Base-by-base conservation (phyloP, 2,329 filamentous ascomycete genomes). In the Exophiala spinifera region DNA sequence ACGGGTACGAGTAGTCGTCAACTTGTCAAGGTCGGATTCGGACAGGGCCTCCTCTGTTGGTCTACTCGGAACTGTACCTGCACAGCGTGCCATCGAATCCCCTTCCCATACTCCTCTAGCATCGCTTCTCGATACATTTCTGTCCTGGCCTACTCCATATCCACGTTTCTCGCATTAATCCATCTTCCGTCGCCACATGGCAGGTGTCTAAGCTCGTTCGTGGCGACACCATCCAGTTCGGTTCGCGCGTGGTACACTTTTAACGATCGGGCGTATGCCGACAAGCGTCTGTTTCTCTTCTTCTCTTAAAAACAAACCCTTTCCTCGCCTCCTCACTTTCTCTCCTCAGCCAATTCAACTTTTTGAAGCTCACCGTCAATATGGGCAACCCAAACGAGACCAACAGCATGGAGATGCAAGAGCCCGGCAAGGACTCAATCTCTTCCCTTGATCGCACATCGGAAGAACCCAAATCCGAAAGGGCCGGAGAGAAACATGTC, bases 361-460 rank as follows among this genome's bases (percentile, higher is more conserved):
- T 4, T 10, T 13, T 13, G 14, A 25, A 40, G 31, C 20, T 39
- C 40, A 31, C 25, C 14, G 31, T 25, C 42, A 51, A 15, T 14
- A 56, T 56, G 36, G 47, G 36, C 17, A 56, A 52, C 34, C 23
- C 28, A 5, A 52, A 48, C 39, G 49, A 49, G 31, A 51, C 51
- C n/a, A 39, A 54, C 20, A 46, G 46, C 25, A 46, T 55, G 25
- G 53, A 55, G 47, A 42, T 46, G 40, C 15, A 36, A 10, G 47
- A 55, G 19, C 17, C 40, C 19, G 34, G 47, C 19, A 47, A 42
- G 31, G 43, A 51, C 48, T 57, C 55, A 3, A 33, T 47, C 15
- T 36, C 31, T 20, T 52, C 50, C 20, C 50, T 48, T 23, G 51
- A 54, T 14, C 43, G 43, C 11, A 39, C 46, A 31, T 34, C 44